These are phyloP conservation scores for Dendrobium nobile DNA, from an alignment of 106 monocot species.

Conservation along the genomic window DNA sequence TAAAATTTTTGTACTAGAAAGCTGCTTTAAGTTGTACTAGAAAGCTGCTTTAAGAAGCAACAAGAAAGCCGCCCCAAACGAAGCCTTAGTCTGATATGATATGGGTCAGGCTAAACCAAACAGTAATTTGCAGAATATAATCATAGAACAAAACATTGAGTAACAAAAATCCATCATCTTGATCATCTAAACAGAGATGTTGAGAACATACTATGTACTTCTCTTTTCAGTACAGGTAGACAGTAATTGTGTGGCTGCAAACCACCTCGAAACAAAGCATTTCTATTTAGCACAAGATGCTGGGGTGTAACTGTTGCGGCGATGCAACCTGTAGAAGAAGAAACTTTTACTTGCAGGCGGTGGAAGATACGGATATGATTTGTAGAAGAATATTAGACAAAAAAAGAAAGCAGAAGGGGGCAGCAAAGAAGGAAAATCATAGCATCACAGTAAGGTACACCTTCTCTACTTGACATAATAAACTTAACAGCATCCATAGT, in stretches of 20 bases:
- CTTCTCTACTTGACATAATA: conserved; percentile 63
- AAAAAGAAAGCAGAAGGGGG: background rate
- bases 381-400: background rate
- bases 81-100: no score
- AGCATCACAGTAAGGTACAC: conserved; percentile 11
- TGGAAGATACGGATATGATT: background rate
- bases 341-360: background rate
- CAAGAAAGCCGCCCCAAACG: no score
- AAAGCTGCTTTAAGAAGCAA: no score
- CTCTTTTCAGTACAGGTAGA: conserved; percentile 91
- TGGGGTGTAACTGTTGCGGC: conserved; percentile 97
- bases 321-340: conserved; percentile 40
- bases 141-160: background rate
- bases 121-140: no score
- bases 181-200: background rate
- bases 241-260: conserved; percentile 92
- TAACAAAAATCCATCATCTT: background rate
- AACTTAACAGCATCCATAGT: conserved; percentile 81
- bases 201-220: conserved; percentile 70
- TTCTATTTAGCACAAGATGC: conserved; percentile 90
- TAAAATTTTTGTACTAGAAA: no score
- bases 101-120: no score
- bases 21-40: no score
- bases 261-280: conserved; percentile 93
- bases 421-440: background rate